phyloP scores from a whole-genome alignment of 2,329 filamentous ascomycete genomes.

The Nemania diffusa region DNA sequence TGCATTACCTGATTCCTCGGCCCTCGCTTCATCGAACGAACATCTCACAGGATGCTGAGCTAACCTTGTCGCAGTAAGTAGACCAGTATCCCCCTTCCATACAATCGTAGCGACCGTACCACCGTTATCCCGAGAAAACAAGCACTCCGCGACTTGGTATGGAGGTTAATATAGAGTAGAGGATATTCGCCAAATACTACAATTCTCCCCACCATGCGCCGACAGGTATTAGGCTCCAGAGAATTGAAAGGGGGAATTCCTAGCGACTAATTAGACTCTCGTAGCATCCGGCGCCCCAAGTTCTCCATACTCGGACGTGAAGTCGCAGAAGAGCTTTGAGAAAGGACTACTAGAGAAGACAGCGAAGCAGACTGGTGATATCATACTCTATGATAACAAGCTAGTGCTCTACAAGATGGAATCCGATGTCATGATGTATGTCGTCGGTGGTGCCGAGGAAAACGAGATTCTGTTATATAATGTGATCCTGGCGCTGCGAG shows the following conservation, averaged over 20 bases:
- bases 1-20: not conserved
- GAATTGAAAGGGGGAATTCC: not conserved
- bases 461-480: slow-evolving; percentile 98
- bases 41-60: slow-evolving; percentile 21
- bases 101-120: not conserved
- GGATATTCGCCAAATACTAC: slow-evolving; percentile 84
- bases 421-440: slow-evolving; percentile 95
- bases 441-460: slow-evolving; percentile 90
- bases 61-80: slow-evolving; percentile 34
- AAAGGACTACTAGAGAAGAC: slow-evolving; percentile 97
- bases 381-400: slow-evolving; percentile 96
- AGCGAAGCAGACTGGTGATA: slow-evolving; percentile 92
- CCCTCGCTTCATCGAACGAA: not conserved
- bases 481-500: slow-evolving; percentile 88
- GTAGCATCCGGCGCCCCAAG: slow-evolving; percentile 63
- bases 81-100: not conserved
- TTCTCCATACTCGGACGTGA: slow-evolving; percentile 86
- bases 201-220: slow-evolving; percentile 64
- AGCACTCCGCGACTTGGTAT: not conserved
- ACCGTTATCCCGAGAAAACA: not conserved
- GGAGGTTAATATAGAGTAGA: slow-evolving; percentile 26
- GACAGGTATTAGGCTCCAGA: slow-evolving; percentile 41
- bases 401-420: slow-evolving; percentile 98
- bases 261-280: slow-evolving; percentile 36
- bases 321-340: slow-evolving; percentile 96